Conservation (phyloP, 352 stramenopile genomes). For the Globisporangium irregulare region DNA sequence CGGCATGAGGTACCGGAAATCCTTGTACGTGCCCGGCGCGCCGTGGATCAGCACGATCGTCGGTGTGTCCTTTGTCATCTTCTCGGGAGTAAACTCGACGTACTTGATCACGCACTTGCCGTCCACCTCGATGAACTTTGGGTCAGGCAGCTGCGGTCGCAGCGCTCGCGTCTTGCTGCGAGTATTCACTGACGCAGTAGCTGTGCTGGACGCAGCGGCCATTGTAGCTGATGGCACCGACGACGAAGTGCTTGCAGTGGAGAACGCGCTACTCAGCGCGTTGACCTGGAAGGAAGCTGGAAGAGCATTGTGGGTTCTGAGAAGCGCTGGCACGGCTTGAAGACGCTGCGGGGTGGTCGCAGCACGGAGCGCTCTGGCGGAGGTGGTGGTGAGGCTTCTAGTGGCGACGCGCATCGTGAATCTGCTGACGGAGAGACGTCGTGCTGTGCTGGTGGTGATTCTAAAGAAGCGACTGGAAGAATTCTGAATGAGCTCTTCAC, state of each 20-base stretch:
- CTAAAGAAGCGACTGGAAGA: not conserved
- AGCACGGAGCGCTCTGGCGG: slow-evolving; percentile 62
- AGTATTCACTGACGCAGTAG: not conserved
- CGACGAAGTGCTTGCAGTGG: slow-evolving; percentile 2
- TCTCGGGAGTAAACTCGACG: slow-evolving; percentile 24
- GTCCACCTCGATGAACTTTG: slow-evolving; percentile 29
- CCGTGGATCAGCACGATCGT: slow-evolving; percentile 42
- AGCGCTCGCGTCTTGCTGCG: not conserved
- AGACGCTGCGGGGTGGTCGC: slow-evolving; percentile 65
- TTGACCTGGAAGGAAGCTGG: not conserved
- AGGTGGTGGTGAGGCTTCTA: slow-evolving; percentile 30
- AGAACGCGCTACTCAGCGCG: not conserved
- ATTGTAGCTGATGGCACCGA: not conserved
- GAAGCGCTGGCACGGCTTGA: slow-evolving; percentile 53
- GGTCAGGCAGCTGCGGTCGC: slow-evolving; percentile 23
- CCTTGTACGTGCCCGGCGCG: slow-evolving; percentile 9
- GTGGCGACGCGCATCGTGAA: not conserved
- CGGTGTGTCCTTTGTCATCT: not conserved
- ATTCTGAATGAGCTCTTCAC: not conserved
- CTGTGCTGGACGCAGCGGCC: too few relatives aligned
- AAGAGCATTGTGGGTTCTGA: slow-evolving; percentile 31
- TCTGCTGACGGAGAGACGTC: not conserved
- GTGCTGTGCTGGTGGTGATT: not conserved
- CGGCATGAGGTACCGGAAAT: slow-evolving; percentile 68
- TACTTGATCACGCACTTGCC: slow-evolving; percentile 48